A percentile compares a stretch with the other conserved stretches of the same genome.
phyloP scores from a whole-genome alignment of 306 rosid species.

The Canavalia gladiata region DNA sequence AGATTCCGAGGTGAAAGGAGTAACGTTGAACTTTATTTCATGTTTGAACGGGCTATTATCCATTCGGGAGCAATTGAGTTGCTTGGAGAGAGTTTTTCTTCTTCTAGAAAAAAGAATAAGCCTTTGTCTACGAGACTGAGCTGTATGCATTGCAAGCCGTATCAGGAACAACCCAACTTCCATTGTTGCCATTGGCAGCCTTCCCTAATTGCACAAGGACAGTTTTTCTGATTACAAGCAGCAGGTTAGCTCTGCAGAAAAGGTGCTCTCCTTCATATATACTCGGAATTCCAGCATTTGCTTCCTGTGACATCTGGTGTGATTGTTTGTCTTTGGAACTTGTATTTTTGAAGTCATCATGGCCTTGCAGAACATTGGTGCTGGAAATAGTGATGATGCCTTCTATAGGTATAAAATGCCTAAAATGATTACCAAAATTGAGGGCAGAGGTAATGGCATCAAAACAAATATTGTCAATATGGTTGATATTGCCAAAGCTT shows the following conservation, averaged over 20 bases:
- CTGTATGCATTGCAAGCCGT: conserved; percentile 49
- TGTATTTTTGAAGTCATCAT: conserved; percentile 37
- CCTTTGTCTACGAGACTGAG: conserved; percentile 14
- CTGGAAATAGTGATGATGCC: conserved; percentile 58
- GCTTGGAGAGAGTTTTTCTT: conserved; percentile 47
- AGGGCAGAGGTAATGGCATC: conserved; percentile 65
- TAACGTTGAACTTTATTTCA: conserved; percentile 52
- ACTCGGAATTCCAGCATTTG: too few species aligned
- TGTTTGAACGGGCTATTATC: too few species aligned
- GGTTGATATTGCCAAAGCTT: conserved; percentile 63
- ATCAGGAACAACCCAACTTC: conserved; percentile 34
- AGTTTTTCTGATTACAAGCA: neutral
- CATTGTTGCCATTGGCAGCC: conserved; percentile 51
- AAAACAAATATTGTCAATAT: conserved; percentile 61
- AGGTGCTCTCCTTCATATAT: too few species aligned
- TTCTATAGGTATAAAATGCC: conserved; percentile 64
- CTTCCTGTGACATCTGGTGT: neutral
- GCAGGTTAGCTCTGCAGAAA: too few species aligned
- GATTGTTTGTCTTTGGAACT: neutral
- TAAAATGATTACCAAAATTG: conserved; percentile 60
- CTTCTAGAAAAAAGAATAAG: conserved; percentile 51
- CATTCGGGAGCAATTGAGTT: too few species aligned
- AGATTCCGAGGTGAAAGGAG: conserved; percentile 50
- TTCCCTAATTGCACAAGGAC: neutral
- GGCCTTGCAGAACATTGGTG: conserved; percentile 62